Conservation (phyloP, 805 yeast species). For the Candida railenensis region DNA sequence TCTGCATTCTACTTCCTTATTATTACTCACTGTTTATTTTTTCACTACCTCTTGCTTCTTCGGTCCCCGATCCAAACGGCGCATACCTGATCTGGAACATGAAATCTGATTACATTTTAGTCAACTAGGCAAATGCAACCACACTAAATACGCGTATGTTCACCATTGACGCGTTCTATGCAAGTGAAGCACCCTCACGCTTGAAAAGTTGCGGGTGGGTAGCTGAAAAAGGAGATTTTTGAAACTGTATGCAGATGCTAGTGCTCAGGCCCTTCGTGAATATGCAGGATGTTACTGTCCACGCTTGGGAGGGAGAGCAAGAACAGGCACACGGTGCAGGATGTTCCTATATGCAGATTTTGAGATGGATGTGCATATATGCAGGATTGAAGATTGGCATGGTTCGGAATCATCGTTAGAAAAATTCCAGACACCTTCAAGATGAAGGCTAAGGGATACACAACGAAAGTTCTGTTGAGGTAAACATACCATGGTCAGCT, state of each 20-base stretch:
- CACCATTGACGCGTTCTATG: neutral
- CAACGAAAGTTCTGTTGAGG: too few species aligned
- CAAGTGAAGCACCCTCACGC: neutral
- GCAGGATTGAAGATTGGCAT: neutral
- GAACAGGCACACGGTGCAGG: neutral
- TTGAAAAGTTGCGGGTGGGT: too few species aligned
- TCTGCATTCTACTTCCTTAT: too few species aligned
- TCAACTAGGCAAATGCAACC: too few species aligned
- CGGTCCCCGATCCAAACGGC: too few species aligned
- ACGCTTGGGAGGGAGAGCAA: neutral
- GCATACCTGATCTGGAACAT: neutral
- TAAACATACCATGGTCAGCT: conserved; percentile 17
- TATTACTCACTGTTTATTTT: neutral
- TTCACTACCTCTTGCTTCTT: too few species aligned
- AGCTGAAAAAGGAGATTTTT: neutral
- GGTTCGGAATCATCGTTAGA: too few species aligned
- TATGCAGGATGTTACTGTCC: too few species aligned
- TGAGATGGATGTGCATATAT: neutral
- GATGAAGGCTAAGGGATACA: too few species aligned
- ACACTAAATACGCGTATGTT: neutral
- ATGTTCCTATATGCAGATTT: neutral
- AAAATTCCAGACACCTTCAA: too few species aligned
- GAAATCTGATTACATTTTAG: too few species aligned
- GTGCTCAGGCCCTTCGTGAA: too few species aligned
- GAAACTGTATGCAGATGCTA: neutral